A percentile compares a stretch with the other conserved stretches of the same genome.
phyloP scores from a whole-genome alignment of 306 rosid species.

The Vigna hirtella region DNA sequence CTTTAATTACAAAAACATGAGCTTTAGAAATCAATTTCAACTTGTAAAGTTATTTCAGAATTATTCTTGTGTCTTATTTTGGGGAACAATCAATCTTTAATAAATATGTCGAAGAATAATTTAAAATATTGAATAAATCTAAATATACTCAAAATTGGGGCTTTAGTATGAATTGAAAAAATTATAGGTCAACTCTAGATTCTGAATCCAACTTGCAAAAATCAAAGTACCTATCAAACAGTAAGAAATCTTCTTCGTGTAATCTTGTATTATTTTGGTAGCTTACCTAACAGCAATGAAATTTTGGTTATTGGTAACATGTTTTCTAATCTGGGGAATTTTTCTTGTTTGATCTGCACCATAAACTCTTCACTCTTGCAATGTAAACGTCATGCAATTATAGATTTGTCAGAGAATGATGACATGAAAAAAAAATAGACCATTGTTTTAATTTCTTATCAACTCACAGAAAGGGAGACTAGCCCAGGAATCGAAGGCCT shows the following conservation, averaged over 20 bases:
- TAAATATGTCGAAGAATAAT: no score
- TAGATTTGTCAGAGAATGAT: conserved; percentile 24
- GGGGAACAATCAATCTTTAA: no score
- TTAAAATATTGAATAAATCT: neutral
- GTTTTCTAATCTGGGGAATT: conserved; percentile 35
- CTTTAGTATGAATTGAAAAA: conserved; percentile 28
- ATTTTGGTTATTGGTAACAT: conserved; percentile 34
- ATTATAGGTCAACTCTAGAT: conserved; percentile 40
- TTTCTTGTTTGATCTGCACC: conserved; percentile 49
- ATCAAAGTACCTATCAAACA: conserved; percentile 46
- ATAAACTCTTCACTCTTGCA: conserved; percentile 13
- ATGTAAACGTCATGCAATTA: conserved; percentile 19
- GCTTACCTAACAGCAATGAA: conserved; percentile 67
- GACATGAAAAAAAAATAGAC: conserved; percentile 9
- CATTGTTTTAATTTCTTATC: conserved; percentile 32
- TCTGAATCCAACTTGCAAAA: conserved; percentile 35
- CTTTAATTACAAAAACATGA: neutral
- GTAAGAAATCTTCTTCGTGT: conserved; percentile 33
- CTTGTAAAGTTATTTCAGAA: no score
- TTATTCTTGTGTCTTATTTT: no score
- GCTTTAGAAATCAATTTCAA: no score
- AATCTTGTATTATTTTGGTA: conserved; percentile 59
- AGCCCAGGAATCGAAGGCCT: conserved; percentile 77
- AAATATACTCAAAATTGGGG: conserved; percentile 6
- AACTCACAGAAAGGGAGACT: conserved; percentile 64